Conservation (phyloP, 2,329 filamentous ascomycete species). For the Myriosclerotinia duriaeana region DNA sequence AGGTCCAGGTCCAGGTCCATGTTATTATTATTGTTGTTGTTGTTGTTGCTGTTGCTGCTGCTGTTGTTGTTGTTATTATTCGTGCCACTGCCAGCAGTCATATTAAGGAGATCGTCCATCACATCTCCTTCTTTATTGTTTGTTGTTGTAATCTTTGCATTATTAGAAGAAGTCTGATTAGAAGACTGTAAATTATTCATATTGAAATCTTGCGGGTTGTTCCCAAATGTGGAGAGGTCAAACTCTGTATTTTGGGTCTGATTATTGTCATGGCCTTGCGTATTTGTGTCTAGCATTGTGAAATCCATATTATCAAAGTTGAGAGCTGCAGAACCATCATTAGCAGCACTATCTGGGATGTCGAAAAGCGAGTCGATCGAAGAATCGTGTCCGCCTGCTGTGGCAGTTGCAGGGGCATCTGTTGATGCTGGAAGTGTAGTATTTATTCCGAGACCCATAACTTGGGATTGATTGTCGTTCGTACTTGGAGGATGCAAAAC, state of each 20-base stretch:
- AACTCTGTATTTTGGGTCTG: slow-evolving; percentile 36
- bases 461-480: slow-evolving; percentile 26
- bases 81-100: slow-evolving; percentile 13
- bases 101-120: slow-evolving; percentile 32
- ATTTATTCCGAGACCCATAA: slow-evolving; percentile 34
- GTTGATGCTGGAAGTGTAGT: slow-evolving; percentile 27
- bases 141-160: slow-evolving; percentile 22
- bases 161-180: slow-evolving; percentile 27
- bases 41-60: background rate
- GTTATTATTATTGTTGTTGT: slow-evolving; percentile 18
- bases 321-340: slow-evolving; percentile 29
- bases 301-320: slow-evolving; percentile 39
- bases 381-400: slow-evolving; percentile 32
- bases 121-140: slow-evolving; percentile 28
- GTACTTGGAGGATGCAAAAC: slow-evolving; percentile 32
- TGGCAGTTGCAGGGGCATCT: slow-evolving; percentile 25
- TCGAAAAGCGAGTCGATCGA: slow-evolving; percentile 39
- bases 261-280: slow-evolving; percentile 28
- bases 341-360: slow-evolving; percentile 28
- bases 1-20: slow-evolving; percentile 50
- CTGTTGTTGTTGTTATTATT: background rate
- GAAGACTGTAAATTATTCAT: slow-evolving; percentile 40
- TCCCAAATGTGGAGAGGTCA: slow-evolving; percentile 39
- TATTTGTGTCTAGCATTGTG: slow-evolving; percentile 28
- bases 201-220: slow-evolving; percentile 44